phyloP scores from a whole-genome alignment of 1,284 basidiomycete species.

The Apiotrichum domesticum region DNA sequence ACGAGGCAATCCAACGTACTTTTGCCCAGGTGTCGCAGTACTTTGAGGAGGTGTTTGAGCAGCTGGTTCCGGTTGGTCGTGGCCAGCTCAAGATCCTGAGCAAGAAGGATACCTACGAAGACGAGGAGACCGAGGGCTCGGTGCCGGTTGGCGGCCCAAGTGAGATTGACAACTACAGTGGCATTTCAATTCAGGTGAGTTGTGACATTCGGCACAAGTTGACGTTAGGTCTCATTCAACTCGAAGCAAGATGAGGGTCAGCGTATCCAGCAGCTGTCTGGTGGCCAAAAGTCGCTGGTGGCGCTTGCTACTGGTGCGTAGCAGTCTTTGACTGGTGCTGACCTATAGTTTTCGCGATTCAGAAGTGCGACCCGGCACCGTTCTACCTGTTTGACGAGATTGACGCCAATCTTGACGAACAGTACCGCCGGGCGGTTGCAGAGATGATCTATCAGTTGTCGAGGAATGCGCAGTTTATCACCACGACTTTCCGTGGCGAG shows the following conservation, averaged over 20 bases:
- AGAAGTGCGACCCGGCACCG: constrained; percentile 97
- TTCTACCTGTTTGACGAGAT: constrained; percentile 99
- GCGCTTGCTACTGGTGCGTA: constrained; percentile 78
- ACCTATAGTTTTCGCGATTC: constrained; percentile 83
- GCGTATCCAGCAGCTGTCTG: constrained; percentile 92
- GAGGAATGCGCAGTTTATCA: constrained; percentile 89
- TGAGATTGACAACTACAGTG: constrained; percentile 88
- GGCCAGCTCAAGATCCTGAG: constrained; percentile 89
- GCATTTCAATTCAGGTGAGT: constrained; percentile 86
- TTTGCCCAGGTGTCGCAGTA: constrained; percentile 97
- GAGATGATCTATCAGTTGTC: constrained; percentile 92
- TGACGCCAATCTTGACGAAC: constrained; percentile 95
- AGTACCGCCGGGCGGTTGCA: constrained; percentile 97
- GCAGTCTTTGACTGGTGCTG: background rate
- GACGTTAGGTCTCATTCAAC: constrained; percentile 67
- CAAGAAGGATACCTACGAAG: constrained; percentile 56
- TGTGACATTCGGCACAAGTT: background rate
- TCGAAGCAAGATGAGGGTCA: constrained; percentile 94
- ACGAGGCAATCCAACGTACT: constrained; percentile 95
- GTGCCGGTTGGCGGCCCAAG: constrained; percentile 54
- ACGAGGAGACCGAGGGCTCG: constrained; percentile 42
- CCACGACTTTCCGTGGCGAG: constrained; percentile 96
- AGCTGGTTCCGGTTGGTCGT: constrained; percentile 88
- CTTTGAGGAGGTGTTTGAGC: constrained; percentile 96
- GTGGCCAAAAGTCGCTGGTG: constrained; percentile 95